These are phyloP conservation scores for Vitis amurensis DNA, from an alignment of 164 flowering plant genomes.

Conservation along the genomic window DNA sequence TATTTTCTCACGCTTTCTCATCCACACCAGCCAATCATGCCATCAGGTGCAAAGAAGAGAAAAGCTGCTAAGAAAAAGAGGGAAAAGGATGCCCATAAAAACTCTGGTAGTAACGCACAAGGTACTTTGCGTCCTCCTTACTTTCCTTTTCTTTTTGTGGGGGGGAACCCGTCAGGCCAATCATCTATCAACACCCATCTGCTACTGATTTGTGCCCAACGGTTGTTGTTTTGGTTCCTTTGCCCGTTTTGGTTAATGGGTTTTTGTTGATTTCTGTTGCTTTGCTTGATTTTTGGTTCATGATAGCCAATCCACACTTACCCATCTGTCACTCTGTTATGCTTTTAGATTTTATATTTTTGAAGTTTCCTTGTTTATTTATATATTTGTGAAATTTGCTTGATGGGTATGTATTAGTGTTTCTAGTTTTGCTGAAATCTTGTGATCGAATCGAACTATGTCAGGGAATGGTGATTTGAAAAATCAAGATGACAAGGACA, in stretches of 20 bases:
- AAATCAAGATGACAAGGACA: slow-evolving; percentile 42
- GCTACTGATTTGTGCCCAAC: too few relatives aligned
- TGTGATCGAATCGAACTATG: slow-evolving; percentile 17
- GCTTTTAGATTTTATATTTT: neutral
- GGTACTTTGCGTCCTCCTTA: slow-evolving; percentile 4
- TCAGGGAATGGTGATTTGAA: slow-evolving; percentile 41
- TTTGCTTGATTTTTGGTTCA: neutral
- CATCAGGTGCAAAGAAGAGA: slow-evolving; percentile 67
- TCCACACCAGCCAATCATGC: slow-evolving; percentile 48
- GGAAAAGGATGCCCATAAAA: slow-evolving; percentile 23
- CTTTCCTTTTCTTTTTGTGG: neutral
- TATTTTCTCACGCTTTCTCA: neutral
- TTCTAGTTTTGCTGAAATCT: slow-evolving; percentile 1
- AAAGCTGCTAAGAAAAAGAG: slow-evolving; percentile 72
- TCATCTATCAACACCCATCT: neutral
- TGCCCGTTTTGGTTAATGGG: too few relatives aligned
- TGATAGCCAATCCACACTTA: neutral
- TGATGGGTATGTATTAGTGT: slow-evolving; percentile 16
- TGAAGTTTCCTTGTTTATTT: neutral
- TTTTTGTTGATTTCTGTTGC: neutral
- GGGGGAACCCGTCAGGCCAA: neutral
- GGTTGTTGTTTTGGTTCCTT: too few relatives aligned
- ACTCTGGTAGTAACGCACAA: slow-evolving; percentile 1
- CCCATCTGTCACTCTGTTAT: slow-evolving; percentile 11
- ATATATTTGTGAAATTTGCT: slow-evolving; percentile 1